Conservation (phyloP, 768 basidiomycete species). For the Lactarius sp. region DNA sequence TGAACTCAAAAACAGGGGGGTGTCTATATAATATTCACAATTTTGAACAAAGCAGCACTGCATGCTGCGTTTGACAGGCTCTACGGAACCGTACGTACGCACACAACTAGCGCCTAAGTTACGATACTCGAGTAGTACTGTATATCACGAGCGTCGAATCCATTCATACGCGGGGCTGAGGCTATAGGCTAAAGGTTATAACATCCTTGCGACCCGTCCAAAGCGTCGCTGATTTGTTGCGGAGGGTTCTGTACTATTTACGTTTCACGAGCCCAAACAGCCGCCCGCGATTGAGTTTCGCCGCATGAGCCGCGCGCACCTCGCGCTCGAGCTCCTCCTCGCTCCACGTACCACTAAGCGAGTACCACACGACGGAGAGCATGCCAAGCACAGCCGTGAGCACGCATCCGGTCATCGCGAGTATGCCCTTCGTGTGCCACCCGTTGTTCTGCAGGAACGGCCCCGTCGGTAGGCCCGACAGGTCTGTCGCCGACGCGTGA, state of each 20-base stretch:
- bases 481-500: constrained; percentile 59
- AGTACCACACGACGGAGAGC: constrained; percentile 81
- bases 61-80: neutral
- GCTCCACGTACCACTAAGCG: constrained; percentile 62
- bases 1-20: neutral
- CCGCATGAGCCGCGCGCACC: constrained; percentile 49
- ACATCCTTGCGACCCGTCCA: neutral
- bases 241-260: neutral
- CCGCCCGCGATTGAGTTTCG: constrained; percentile 49
- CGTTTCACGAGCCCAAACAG: constrained; percentile 38
- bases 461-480: constrained; percentile 57
- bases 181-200: neutral
- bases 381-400: constrained; percentile 82
- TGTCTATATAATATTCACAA: neutral
- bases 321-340: constrained; percentile 82
- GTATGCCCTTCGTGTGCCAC: constrained; percentile 69
- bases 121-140: neutral
- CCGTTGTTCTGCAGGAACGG: constrained; percentile 71
- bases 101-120: neutral
- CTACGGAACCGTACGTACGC: neutral
- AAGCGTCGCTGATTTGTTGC: too few species aligned
- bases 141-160: neutral
- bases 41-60: neutral
- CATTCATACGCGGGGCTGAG: neutral
- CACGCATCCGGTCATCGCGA: constrained; percentile 73